Percentiles rank a stretch among this genome's conserved stretches.
Conservation (phyloP, 768 basidiomycete genomes). For the Suillus cothurnatus region DNA sequence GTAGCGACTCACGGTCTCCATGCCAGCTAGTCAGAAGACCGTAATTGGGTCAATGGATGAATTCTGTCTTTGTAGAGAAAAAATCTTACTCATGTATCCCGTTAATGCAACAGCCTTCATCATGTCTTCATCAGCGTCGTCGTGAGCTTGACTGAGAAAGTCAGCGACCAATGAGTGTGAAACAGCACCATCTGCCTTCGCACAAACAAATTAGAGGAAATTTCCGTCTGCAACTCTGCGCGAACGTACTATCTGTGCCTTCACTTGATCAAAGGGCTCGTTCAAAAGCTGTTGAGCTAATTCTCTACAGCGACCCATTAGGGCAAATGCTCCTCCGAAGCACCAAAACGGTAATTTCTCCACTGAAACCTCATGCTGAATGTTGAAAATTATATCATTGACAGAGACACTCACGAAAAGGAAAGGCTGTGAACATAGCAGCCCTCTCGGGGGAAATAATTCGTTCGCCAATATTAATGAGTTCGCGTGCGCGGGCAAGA, state of each 20-base stretch:
- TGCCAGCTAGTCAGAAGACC: no score
- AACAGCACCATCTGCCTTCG: background rate
- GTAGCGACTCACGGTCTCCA: constrained; percentile 6
- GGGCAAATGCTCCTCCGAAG: background rate
- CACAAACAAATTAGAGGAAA: background rate
- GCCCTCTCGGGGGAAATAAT: background rate
- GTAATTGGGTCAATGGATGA: no score
- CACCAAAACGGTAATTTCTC: background rate
- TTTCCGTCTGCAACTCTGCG: background rate
- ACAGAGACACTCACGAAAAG: constrained; percentile 6
- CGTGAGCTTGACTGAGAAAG: background rate
- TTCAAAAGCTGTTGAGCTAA: background rate
- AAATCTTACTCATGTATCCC: background rate
- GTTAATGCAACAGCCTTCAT: background rate
- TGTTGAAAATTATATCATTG: background rate
- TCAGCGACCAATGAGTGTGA: background rate
- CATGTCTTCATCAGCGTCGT: background rate
- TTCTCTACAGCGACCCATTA: background rate
- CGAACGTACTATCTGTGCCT: background rate
- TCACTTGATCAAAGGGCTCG: background rate
- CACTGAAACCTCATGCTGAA: background rate
- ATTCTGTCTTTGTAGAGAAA: background rate
- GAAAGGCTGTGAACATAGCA: constrained; percentile 9
- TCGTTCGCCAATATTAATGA: background rate
- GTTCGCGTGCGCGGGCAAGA: background rate